Evolutionary conservation across 257 asterid species (phyloP).

Genomic region (Solanum peruvianum): DNA sequence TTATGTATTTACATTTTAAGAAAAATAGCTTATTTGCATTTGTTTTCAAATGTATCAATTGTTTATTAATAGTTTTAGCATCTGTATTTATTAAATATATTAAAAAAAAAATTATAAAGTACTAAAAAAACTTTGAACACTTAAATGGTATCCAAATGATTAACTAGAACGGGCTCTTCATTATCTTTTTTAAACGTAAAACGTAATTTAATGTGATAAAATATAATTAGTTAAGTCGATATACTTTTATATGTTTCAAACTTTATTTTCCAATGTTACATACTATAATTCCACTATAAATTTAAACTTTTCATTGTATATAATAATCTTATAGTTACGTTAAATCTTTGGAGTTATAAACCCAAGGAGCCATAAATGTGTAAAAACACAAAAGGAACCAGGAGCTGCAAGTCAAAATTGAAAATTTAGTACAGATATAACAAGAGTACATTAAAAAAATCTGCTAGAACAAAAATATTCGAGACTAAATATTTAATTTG

Average conservation of each 20-base stretch:
- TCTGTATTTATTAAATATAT: background rate
- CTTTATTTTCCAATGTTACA: background rate
- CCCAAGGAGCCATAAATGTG: background rate
- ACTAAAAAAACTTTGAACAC: background rate
- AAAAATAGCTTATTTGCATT: background rate
- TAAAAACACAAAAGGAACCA: background rate
- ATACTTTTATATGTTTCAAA: background rate
- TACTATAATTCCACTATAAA: background rate
- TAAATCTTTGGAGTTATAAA: background rate
- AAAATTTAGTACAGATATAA: background rate
- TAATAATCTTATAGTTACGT: background rate
- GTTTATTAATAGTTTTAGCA: background rate
- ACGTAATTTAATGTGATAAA: background rate
- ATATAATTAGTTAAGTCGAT: background rate
- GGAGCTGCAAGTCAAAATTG: background rate
- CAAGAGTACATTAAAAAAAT: background rate
- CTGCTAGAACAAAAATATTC: background rate
- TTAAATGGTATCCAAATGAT: background rate
- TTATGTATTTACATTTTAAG: background rate
- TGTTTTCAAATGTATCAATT: background rate
- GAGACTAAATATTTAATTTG: background rate
- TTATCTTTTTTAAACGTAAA: background rate
- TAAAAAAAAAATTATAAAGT: background rate
- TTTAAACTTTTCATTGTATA: background rate
- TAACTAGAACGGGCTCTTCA: background rate